These are phyloP conservation scores for Mucor velutinosus DNA, from an alignment of 371 early-diverging fungal species.

Conservation along the genomic window DNA sequence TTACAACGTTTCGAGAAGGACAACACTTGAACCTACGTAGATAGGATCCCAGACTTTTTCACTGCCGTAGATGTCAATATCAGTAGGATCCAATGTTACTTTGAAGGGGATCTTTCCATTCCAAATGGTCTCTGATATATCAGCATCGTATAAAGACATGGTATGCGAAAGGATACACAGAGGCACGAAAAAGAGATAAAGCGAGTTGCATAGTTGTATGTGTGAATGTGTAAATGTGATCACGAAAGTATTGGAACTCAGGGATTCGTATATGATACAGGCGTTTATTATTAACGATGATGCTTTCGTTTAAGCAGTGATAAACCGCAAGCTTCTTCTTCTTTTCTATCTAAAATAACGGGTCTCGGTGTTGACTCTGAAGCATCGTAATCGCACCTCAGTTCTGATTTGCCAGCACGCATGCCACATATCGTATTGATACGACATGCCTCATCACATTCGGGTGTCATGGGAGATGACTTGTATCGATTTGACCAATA, in stretches of 20 bases:
- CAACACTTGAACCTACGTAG: slow-evolving; percentile 38
- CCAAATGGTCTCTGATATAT: slow-evolving; percentile 52
- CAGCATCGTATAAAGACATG: slow-evolving; percentile 27
- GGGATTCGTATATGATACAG: not conserved
- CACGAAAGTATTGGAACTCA: not conserved
- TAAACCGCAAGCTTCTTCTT: slow-evolving; percentile 12
- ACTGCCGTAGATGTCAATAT: slow-evolving; percentile 28
- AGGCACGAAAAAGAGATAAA: not conserved
- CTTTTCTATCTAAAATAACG: slow-evolving; percentile 5
- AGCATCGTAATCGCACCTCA: slow-evolving; percentile 47
- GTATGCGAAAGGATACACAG: not conserved
- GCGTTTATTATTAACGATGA: not conserved
- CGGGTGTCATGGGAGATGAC: slow-evolving; percentile 32
- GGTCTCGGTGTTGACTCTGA: slow-evolving; percentile 6
- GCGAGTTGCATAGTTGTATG: not conserved
- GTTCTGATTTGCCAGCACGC: slow-evolving; percentile 58
- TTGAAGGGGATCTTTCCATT: slow-evolving; percentile 62
- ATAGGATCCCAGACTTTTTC: slow-evolving; percentile 46
- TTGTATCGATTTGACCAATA: slow-evolving; percentile 50
- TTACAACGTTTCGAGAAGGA: not conserved
- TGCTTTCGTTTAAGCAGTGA: not conserved
- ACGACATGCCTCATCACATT: slow-evolving; percentile 48
- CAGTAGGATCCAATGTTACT: slow-evolving; percentile 44
- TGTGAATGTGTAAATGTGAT: not conserved
- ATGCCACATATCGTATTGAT: slow-evolving; percentile 49